Conservation (phyloP, 495 filamentous ascomycete species). For the Tetracladium setigerum region DNA sequence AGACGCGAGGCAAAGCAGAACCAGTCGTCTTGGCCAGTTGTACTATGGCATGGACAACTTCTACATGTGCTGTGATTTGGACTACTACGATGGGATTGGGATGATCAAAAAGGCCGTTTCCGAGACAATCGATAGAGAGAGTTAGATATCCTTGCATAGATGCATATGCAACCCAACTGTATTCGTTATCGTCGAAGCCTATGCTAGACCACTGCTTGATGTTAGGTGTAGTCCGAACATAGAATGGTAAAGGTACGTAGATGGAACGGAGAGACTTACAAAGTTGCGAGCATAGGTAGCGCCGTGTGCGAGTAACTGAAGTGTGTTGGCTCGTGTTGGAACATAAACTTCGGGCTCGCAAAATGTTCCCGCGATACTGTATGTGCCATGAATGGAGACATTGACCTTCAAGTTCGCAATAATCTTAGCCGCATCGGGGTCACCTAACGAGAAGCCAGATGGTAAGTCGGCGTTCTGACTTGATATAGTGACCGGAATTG, state of each 20-base stretch:
- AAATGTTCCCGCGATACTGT: constrained; percentile 39
- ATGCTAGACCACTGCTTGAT: too few relatives aligned
- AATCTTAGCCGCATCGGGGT: constrained; percentile 26
- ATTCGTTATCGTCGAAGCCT: constrained; percentile 5
- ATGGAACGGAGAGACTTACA: constrained; percentile 3
- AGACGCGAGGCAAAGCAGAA: constrained; percentile 5
- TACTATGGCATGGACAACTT: constrained; percentile 19
- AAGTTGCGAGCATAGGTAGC: constrained; percentile 13
- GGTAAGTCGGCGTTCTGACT: constrained; percentile 23
- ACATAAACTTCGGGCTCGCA: constrained; percentile 30
- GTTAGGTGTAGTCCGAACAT: constrained; percentile 3
- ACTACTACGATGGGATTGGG: constrained; percentile 47
- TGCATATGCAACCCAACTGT: constrained; percentile 18
- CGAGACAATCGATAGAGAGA: constrained; percentile 36
- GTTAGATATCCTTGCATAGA: constrained; percentile 19
- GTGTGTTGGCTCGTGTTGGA: constrained; percentile 1
- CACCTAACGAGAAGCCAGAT: constrained; percentile 13
- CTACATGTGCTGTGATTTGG: constrained; percentile 40
- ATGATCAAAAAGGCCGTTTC: constrained; percentile 45
- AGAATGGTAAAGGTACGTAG: background rate
- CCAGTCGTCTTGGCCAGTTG: background rate
- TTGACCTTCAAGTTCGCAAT: constrained; percentile 22
- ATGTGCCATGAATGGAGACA: constrained; percentile 31
- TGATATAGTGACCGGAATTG: constrained; percentile 28
- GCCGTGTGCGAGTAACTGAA: constrained; percentile 20